Evolutionary conservation across 306 rosid genomes (phyloP).

Genomic region (Chamaecrista fasciculata): DNA sequence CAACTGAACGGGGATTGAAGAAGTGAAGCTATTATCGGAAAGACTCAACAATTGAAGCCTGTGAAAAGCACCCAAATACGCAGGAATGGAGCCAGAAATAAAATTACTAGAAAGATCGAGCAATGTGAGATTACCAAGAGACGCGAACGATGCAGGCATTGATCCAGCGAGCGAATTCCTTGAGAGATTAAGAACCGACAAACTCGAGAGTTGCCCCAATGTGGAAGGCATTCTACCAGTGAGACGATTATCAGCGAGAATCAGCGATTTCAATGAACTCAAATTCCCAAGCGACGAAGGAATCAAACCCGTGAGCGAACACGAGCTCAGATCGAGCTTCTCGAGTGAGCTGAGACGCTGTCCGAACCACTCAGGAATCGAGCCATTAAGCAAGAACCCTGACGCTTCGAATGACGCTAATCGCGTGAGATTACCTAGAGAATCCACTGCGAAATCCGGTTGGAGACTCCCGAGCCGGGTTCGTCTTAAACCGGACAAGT

Average conservation of each 20-base stretch:
- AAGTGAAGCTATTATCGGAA: conserved; percentile 56
- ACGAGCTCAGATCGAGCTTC: conserved; percentile 68
- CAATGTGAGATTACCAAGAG: conserved; percentile 53
- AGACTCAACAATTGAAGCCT: conserved; percentile 49
- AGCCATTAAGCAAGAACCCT: conserved; percentile 73
- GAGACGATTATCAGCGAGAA: conserved; percentile 60
- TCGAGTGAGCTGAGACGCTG: conserved; percentile 45
- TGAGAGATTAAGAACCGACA: conserved; percentile 69
- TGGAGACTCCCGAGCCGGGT: conserved; percentile 40
- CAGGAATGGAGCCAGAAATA: conserved; percentile 64
- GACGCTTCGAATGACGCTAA: conserved; percentile 76
- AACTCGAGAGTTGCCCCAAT: conserved; percentile 45
- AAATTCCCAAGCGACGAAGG: conserved; percentile 65
- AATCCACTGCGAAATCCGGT: conserved; percentile 58
- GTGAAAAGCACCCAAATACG: conserved; percentile 47
- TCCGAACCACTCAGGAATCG: conserved; percentile 90
- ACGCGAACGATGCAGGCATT: conserved; percentile 48
- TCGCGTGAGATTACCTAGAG: conserved; percentile 55
- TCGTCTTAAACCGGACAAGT: conserved; percentile 58
- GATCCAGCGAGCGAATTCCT: conserved; percentile 63
- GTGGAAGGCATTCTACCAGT: conserved; percentile 64
- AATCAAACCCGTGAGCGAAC: conserved; percentile 55
- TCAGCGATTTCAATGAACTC: conserved; percentile 41
- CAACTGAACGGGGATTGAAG: conserved; percentile 48
- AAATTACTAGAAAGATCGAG: conserved; percentile 71